phyloP scores from a whole-genome alignment of 1,139 yeast genomes.

The Protomyces inouyei region DNA sequence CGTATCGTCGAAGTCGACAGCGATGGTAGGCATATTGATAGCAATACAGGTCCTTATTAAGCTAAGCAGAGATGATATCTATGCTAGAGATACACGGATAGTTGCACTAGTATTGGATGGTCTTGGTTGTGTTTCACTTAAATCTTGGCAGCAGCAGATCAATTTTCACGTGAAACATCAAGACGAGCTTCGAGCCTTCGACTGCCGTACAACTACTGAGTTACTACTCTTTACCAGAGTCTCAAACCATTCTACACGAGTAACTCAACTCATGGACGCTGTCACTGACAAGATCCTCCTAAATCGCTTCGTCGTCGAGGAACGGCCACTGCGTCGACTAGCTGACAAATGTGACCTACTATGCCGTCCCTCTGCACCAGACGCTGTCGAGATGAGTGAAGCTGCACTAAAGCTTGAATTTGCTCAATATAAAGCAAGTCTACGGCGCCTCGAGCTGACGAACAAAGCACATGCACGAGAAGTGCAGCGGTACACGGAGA shows the following conservation, averaged over 20 bases:
- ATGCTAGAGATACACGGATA: neutral
- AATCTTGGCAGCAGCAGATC: too few species aligned
- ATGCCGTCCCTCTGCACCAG: neutral
- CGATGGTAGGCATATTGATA: conserved; percentile 9
- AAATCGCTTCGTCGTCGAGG: neutral
- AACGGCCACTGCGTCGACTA: neutral
- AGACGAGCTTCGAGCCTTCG: too few species aligned
- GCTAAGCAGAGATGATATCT: neutral
- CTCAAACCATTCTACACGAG: neutral
- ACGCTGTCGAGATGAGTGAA: neutral
- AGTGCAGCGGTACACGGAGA: neutral
- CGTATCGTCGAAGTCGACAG: conserved; percentile 24
- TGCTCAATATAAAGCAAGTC: neutral
- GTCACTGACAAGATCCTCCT: neutral
- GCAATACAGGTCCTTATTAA: neutral
- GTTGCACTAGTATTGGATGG: too few species aligned
- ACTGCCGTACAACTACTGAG: too few species aligned
- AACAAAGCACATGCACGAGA: neutral
- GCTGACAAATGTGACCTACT: neutral
- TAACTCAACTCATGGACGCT: neutral
- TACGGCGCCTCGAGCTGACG: neutral
- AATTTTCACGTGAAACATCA: too few species aligned
- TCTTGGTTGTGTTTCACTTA: too few species aligned
- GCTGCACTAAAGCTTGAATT: neutral
- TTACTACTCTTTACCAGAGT: neutral